Base-by-base conservation (phyloP, 148 eudicot genomes). In the Persicaria maculosa region DNA sequence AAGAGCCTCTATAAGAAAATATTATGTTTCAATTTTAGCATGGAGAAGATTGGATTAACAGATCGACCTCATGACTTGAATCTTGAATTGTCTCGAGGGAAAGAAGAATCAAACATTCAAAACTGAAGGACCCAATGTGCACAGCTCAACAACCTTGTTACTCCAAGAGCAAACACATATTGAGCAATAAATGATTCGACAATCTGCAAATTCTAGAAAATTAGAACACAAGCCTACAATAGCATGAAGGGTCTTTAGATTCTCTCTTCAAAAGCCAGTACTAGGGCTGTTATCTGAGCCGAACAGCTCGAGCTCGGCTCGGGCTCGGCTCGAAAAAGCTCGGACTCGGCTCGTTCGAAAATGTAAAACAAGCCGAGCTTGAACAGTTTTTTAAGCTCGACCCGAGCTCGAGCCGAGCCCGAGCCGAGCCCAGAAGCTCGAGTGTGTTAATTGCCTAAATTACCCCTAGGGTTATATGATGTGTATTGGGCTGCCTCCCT, bases 141-240 rank as follows among this genome's bases (percentile, higher is more conserved):
- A 77, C 87, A 84, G 59, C 83, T 84, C 75, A 84, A 72, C 73
- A 84, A 84, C 71, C 87, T 81, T 53, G 84, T 83, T 54, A 81
- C 81, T 36, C 87, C 87, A 65, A 81, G 72, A 11, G 87, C 84
- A 79, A 84, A 84, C 50, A 84, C 87, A 62, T 84, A 84, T 65
- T 84, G 87, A 19, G 84, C 84, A n/a, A 84, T 84, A 70, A 81
- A 84, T 59, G 84, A 84, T 79, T 84, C 87, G 58, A 84, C 84
- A 72, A 84, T 81, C 83, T 84, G 70, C 43, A 61, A 61, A 61
- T 1, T 5, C 55, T 1, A 12, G 55, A 52, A 52, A 14, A 52
- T 52, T 12, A 52, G 55, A 52, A 52, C 14, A 52, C 1, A 52
- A 52, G n/a, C 55, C 55, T 52, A 4, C 17, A 52, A 15, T n/a